Percentiles rank a stretch among this genome's conserved stretches.
Conservation (phyloP, 352 stramenopile species). For the Phytopythium chamaehyphon region DNA sequence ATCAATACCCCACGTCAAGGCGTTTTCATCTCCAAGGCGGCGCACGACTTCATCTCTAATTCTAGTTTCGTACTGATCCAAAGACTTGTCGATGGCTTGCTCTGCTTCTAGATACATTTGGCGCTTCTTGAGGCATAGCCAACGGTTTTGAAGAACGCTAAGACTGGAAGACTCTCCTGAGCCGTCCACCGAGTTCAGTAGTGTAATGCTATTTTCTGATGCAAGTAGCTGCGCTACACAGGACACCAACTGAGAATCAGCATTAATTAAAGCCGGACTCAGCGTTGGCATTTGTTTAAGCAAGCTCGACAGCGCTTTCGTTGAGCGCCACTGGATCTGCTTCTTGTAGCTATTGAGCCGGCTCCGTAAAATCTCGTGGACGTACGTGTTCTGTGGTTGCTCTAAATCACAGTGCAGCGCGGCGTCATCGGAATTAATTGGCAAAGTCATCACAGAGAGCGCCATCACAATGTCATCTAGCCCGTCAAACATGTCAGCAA, state of each 20-base stretch:
- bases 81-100: slow-evolving; percentile 56
- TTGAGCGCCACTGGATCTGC: slow-evolving; percentile 76
- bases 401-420: slow-evolving; percentile 39
- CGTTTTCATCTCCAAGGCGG: slow-evolving; percentile 76
- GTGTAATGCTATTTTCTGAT: slow-evolving; percentile 47
- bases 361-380: slow-evolving; percentile 52
- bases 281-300: slow-evolving; percentile 67
- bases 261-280: slow-evolving; percentile 27
- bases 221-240: slow-evolving; percentile 51
- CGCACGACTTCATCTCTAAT: slow-evolving; percentile 60
- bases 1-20: slow-evolving; percentile 76
- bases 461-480: slow-evolving; percentile 47
- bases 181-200: slow-evolving; percentile 13
- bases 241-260: slow-evolving; percentile 61
- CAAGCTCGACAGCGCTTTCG: slow-evolving; percentile 64
- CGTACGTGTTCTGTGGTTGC: slow-evolving; percentile 56
- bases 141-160: slow-evolving; percentile 50
- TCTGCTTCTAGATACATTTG: slow-evolving; percentile 69
- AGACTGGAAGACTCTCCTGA: slow-evolving; percentile 12
- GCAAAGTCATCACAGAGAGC: slow-evolving; percentile 48
- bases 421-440: slow-evolving; percentile 21
- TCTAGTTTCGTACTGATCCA: slow-evolving; percentile 58
- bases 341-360: slow-evolving; percentile 71
- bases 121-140: slow-evolving; percentile 68
- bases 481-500: slow-evolving; percentile 77